phyloP scores from a whole-genome alignment of 805 yeast species.

The Priceomyces medius region DNA sequence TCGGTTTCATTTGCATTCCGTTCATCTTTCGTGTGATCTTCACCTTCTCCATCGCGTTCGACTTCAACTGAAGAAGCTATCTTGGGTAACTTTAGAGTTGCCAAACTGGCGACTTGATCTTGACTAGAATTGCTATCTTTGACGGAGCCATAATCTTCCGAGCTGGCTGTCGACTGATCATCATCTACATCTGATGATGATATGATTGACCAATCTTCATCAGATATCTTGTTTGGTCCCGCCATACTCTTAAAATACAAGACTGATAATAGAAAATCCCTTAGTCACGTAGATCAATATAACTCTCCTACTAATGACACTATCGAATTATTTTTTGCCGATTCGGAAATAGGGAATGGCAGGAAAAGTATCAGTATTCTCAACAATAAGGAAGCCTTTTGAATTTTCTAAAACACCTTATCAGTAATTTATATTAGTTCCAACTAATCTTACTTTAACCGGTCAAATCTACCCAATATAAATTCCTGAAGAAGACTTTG shows the following conservation, averaged over 20 bases:
- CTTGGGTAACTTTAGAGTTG: slow-evolving; percentile 17
- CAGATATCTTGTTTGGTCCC: slow-evolving; percentile 16
- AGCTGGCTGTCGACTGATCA: slow-evolving; percentile 24
- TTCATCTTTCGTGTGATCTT: not conserved
- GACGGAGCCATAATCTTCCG: not conserved
- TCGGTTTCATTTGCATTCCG: not conserved
- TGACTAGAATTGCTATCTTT: slow-evolving; percentile 2
- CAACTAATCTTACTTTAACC: too few relatives aligned
- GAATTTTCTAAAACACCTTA: too few relatives aligned
- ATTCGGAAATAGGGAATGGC: too few relatives aligned
- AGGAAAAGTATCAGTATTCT: too few relatives aligned
- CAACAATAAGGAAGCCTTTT: too few relatives aligned
- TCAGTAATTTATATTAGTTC: too few relatives aligned
- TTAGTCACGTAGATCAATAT: not conserved
- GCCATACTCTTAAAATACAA: too few relatives aligned
- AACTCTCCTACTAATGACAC: not conserved
- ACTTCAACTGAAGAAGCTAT: slow-evolving; percentile 3
- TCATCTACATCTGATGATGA: slow-evolving; percentile 43
- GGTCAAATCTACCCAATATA: too few relatives aligned
- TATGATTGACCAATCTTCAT: slow-evolving; percentile 47
- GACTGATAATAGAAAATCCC: not conserved
- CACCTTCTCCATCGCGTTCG: not conserved
- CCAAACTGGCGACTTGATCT: slow-evolving; percentile 13
- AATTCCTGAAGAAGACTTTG: too few relatives aligned
- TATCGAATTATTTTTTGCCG: too few relatives aligned